phyloP scores from a whole-genome alignment of 2,329 filamentous ascomycete genomes.

The Atkinsonella hypoxylon region DNA sequence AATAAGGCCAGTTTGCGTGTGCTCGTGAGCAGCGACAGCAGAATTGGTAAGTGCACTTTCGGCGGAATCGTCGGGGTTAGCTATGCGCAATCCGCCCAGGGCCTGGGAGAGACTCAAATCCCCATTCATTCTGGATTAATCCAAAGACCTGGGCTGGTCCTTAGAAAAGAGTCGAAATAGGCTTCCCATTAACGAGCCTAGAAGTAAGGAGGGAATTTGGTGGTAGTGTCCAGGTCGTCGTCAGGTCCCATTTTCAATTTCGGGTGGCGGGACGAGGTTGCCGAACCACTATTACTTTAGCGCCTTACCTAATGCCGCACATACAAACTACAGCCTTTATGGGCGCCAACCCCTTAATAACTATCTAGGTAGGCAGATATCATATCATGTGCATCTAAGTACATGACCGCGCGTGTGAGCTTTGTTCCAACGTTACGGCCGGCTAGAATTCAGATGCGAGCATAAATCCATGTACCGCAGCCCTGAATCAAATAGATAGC shows the following conservation, averaged over 20 bases:
- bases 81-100: slow-evolving; percentile 88
- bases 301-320: slow-evolving; percentile 9
- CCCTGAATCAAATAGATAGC: no score
- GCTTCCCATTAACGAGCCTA: not conserved
- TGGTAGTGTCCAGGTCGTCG: not conserved
- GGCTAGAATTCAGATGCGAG: no score
- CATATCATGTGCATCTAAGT: no score
- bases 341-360: no score
- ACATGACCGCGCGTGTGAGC: no score
- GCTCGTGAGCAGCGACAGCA: slow-evolving; percentile 13
- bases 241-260: slow-evolving; percentile 2
- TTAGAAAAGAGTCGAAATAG: slow-evolving; percentile 11
- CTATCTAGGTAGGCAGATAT: no score
- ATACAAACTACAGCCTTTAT: not conserved
- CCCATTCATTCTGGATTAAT: slow-evolving; percentile 59
- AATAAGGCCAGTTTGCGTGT: slow-evolving; percentile 8
- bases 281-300: not conserved
- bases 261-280: slow-evolving; percentile 4
- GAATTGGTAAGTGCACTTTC: slow-evolving; percentile 11
- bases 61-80: slow-evolving; percentile 75
- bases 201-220: slow-evolving; percentile 2
- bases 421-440: no score
- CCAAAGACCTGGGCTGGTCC: slow-evolving; percentile 12
- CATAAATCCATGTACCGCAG: no score
- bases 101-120: slow-evolving; percentile 87